Evolutionary conservation across 495 filamentous ascomycete genomes (phyloP).

Genomic region (Sordaria brevicollis): DNA sequence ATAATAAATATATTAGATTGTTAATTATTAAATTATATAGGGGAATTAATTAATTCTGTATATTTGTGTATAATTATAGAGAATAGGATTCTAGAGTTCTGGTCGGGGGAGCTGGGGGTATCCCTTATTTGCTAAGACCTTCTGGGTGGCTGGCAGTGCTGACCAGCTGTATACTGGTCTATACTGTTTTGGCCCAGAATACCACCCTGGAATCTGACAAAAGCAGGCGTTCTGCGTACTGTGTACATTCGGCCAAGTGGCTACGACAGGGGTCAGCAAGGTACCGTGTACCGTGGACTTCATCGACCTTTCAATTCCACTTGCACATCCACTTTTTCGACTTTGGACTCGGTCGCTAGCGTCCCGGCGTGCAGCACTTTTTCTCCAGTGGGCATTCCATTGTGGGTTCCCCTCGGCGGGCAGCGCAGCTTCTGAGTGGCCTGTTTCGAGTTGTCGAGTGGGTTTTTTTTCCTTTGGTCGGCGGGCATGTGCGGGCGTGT

Average conservation of each 20-base stretch:
- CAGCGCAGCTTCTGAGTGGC: conserved; percentile 1
- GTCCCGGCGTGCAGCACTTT: neutral
- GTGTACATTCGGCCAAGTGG: neutral
- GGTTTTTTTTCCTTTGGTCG: neutral
- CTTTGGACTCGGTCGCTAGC: neutral
- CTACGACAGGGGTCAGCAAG: neutral
- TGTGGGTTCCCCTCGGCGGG: neutral
- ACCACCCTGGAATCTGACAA: too few species aligned
- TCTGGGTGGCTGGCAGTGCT: too few species aligned
- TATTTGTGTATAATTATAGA: too few species aligned
- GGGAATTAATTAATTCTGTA: too few species aligned
- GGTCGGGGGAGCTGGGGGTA: too few species aligned
- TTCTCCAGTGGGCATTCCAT: neutral
- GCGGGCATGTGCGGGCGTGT: neutral
- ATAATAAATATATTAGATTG: too few species aligned
- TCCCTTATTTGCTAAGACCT: too few species aligned
- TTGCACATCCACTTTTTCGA: neutral
- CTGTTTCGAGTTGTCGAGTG: neutral
- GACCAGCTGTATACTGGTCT: too few species aligned
- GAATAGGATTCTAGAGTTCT: too few species aligned
- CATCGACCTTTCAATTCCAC: neutral
- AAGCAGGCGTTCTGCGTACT: neutral
- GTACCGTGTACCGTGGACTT: neutral
- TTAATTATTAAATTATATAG: too few species aligned
- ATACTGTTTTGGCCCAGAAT: too few species aligned